Base-by-base conservation (phyloP, 495 filamentous ascomycete genomes). In the Penicillium riverlandense region DNA sequence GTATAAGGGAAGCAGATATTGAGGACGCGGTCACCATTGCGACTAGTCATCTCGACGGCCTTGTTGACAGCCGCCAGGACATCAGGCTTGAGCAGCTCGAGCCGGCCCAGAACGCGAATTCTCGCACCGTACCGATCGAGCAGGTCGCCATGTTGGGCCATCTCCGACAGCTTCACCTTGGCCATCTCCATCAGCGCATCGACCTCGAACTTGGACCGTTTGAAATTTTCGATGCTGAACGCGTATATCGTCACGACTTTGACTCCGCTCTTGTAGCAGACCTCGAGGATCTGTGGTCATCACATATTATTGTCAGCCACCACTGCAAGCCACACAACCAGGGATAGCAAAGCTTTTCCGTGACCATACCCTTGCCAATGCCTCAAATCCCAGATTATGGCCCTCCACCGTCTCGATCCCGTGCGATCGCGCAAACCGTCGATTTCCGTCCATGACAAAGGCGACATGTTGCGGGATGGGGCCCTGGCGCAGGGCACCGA, bases 1-100 rank as follows among this genome's bases (percentile, higher is more conserved):
- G 94, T 97, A 61, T 98, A 98, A 1, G 92, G 91, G 55, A 95
- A 96, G 70, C 92, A 98, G 44, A 98, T 85, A 58, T 98, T 98
- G 29, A 98, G 74, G 41, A 96, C 79, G 14, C 86, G 82, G 40
- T 84, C 77, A 35, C 81, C 82, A 63, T 98, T 96, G 50, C 83
- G 67, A 55, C 77, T 83, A 9, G 92, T 97, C 72, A 92, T 75
- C 22, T 84, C 79, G 11, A 86, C 82, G 6, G 90, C 88, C 41
- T 76, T 78, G 54, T 96, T 86, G 12, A 96, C 81, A 4, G 86
- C 88, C 45, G 88, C 86, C 52, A 94, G 69, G 2, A 97, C 90
- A 50, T 98, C 92, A 9, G 78, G 82, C 44, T 84, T 82, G 14
- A 97, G 72, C 31, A 97, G 61, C 37, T 88, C 82, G 28, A 84